Percentiles rank a stretch among this genome's conserved stretches.
phyloP scores from a whole-genome alignment of 2,329 filamentous ascomycete genomes.

The Fusarium tuaranense region DNA sequence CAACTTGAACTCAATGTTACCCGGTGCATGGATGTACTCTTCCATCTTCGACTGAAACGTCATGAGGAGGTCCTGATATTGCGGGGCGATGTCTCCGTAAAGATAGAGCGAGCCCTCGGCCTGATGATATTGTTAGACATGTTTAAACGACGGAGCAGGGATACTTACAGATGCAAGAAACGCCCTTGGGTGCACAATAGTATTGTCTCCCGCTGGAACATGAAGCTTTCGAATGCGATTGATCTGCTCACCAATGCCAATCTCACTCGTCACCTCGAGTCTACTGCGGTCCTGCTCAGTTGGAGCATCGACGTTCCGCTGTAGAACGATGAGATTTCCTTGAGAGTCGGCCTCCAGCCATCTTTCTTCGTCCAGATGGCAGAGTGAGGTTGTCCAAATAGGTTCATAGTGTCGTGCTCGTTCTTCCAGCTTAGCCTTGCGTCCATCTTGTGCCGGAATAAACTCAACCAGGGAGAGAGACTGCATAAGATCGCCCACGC shows the following conservation, averaged over 20 bases:
- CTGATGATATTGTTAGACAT: conserved; percentile 56
- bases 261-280: conserved; percentile 81
- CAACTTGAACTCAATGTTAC: conserved; percentile 78
- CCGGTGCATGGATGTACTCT: conserved; percentile 73
- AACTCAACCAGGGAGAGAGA: conserved; percentile 85
- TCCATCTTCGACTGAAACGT: conserved; percentile 81
- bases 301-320: conserved; percentile 77
- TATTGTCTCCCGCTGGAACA: conserved; percentile 71
- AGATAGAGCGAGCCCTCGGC: conserved; percentile 93
- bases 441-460: conserved; percentile 65
- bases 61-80: conserved; percentile 83
- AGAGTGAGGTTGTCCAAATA: conserved; percentile 84
- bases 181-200: conserved; percentile 81
- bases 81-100: conserved; percentile 80
- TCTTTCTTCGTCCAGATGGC: conserved; percentile 76
- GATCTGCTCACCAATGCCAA: conserved; percentile 91
- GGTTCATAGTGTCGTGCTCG: conserved; percentile 84
- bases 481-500: conserved; percentile 94
- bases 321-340: conserved; percentile 87
- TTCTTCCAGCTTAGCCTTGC: conserved; percentile 76
- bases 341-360: conserved; percentile 89
- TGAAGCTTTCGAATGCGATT: conserved; percentile 85
- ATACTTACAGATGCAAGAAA: conserved; percentile 86
- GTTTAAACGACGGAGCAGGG: neutral
- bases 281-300: conserved; percentile 78